Evolutionary conservation across 176 grass and related monocot species (phyloP).

Genomic region (Raddia distichophylla): DNA sequence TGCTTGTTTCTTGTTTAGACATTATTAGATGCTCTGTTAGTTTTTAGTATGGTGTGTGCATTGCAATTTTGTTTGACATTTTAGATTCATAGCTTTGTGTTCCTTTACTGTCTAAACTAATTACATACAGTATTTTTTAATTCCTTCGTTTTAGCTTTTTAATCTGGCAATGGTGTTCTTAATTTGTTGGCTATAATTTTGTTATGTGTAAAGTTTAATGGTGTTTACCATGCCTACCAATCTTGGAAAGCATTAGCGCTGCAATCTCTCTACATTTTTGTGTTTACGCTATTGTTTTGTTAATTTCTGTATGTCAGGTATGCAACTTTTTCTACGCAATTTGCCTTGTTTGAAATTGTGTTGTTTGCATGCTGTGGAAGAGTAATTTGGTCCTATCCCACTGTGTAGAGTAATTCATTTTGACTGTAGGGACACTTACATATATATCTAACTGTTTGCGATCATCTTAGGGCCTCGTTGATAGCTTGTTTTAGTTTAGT

Average conservation of each 20-base stretch:
- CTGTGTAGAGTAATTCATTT: neutral
- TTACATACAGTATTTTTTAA: neutral
- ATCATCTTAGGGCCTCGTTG: too few species aligned
- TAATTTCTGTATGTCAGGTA: neutral
- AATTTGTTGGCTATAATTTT: neutral
- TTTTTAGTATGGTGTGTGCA: neutral
- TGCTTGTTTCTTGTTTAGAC: neutral
- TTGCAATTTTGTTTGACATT: neutral
- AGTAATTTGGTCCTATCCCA: neutral
- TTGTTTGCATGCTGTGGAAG: conserved; percentile 5
- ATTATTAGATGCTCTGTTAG: neutral
- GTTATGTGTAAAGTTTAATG: neutral
- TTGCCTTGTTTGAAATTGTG: neutral
- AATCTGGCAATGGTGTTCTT: neutral
- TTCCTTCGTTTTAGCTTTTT: neutral
- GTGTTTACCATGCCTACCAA: neutral
- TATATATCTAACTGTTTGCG: neutral
- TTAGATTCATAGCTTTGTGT: neutral
- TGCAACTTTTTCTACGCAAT: neutral
- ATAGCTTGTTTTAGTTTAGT: too few species aligned
- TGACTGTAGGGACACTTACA: neutral
- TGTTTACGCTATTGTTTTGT: neutral
- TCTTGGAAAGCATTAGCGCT: neutral
- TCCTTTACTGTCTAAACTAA: neutral
- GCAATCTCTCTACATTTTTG: neutral